Evolutionary conservation across 1,139 yeast genomes (phyloP), one percentile per base, ranked within the genome.

Genomic region (Barnettozyma hawaiiensis): DNA sequence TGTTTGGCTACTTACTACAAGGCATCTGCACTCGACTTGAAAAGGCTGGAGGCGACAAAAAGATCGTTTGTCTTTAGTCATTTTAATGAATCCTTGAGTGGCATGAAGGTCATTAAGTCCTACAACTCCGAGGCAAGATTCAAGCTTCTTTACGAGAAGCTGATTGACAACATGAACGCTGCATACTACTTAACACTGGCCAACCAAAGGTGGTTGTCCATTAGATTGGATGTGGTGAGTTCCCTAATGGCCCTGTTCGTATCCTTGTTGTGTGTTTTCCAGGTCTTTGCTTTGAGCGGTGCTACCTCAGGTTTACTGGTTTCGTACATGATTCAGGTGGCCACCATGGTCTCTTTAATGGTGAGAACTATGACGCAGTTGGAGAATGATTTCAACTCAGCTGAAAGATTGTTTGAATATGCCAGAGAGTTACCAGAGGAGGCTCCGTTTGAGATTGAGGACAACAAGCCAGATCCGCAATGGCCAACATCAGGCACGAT

Each of bases 381-480:
- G 20, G 95, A 85, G 57, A 85, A 81, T 60, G 80, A 80, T 53
- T 73, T 85, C 83, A 84, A 81, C 54, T 76, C 90, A 1, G 89
- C 78, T n/a, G 95, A 85, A 62, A 71, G 96, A 55, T 64, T 86
- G 36, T 69, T 75, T 50, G 77, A 79, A 46, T 84, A 85, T 60
- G 87, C 85, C 1, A 65, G 66, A 18, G 76, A 80, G 20, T 62
- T 84, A 37, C 82, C 81, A 1, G 76, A 72, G 50, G 87, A 81
- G 54, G 78, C 78, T 1, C 65, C 76, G 0, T 71, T 72, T 55
- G 62, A 61, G 26, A 76, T 71, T 42, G 66, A 73, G 1, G 85
- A 73, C 37, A 66, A 68, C 2, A 62, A 71, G 8, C 89, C 45
- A 14, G 14, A 7, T 11, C 14, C 65, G 0, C 53, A 55, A n/a